phyloP scores from a whole-genome alignment of 306 rosid genomes.

The Trifolium pratense region DNA sequence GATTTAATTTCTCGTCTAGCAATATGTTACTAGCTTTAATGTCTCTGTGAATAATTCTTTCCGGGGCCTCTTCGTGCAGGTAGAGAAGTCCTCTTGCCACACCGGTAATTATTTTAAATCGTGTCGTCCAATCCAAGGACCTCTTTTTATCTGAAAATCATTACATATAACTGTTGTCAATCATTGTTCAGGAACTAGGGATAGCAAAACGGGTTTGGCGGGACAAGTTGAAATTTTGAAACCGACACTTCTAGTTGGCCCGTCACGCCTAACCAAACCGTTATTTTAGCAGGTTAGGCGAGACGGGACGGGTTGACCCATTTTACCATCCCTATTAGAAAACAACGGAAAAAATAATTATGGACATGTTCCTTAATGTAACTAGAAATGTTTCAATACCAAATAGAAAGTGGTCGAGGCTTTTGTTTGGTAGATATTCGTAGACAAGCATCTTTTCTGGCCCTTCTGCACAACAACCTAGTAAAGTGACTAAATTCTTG shows the following conservation, averaged over 20 bases:
- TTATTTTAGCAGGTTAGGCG: too few relatives aligned
- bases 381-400: slow-evolving; percentile 45
- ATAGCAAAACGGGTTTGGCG: too few relatives aligned
- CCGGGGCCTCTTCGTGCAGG: slow-evolving; percentile 87
- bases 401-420: slow-evolving; percentile 82
- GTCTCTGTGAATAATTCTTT: slow-evolving; percentile 87
- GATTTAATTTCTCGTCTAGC: slow-evolving; percentile 73
- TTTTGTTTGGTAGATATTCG: slow-evolving; percentile 83
- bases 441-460: slow-evolving; percentile 96
- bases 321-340: background rate
- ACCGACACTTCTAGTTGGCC: too few relatives aligned
- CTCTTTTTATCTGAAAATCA: slow-evolving; percentile 65
- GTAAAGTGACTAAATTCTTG: slow-evolving; percentile 70
- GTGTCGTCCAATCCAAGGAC: slow-evolving; percentile 72
- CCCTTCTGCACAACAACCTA: slow-evolving; percentile 90
- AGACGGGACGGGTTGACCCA: too few relatives aligned
- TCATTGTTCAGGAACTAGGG: slow-evolving; percentile 18
- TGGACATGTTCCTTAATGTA: background rate
- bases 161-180: slow-evolving; percentile 29
- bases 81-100: slow-evolving; percentile 84
- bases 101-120: slow-evolving; percentile 66
- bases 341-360: background rate
- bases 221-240: too few relatives aligned
- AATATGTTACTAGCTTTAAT: slow-evolving; percentile 89
- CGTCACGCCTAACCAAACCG: too few relatives aligned